Conservation (phyloP, 108 stramenopile species). For the Fragilariopsis cylindrus region DNA sequence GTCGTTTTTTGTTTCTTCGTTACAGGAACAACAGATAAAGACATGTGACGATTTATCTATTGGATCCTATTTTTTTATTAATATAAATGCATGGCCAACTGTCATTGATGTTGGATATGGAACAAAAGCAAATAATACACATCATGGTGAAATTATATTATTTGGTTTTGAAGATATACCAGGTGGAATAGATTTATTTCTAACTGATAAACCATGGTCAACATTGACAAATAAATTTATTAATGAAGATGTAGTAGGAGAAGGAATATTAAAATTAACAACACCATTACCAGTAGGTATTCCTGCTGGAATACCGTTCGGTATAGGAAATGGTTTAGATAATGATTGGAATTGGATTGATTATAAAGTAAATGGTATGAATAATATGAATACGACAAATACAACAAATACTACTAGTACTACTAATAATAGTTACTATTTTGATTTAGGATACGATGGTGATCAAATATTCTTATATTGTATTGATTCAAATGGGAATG, state of each 20-base stretch:
- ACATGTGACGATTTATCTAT: neutral
- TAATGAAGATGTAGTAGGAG: conserved; percentile 22
- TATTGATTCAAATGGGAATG: neutral
- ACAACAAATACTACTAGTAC: conserved; percentile 3
- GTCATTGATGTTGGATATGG: neutral
- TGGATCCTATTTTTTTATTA: conserved; percentile 4
- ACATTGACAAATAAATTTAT: conserved; percentile 9
- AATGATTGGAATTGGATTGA: neutral
- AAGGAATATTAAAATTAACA: conserved; percentile 40
- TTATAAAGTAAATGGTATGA: neutral
- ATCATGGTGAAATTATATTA: conserved; percentile 39
- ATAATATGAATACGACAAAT: neutral
- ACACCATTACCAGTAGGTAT: conserved; percentile 24
- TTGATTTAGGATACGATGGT: conserved; percentile 9
- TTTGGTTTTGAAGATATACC: conserved; percentile 52
- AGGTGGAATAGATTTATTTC: conserved; percentile 31
- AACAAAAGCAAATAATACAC: neutral
- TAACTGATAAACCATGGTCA: conserved; percentile 64
- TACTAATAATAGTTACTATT: neutral
- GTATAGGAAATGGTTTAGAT: conserved; percentile 19
- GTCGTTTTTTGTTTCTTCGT: no score
- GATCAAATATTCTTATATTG: conserved; percentile 40
- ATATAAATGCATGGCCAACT: neutral
- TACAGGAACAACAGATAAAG: no score
- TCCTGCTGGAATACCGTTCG: conserved; percentile 21